These are phyloP conservation scores for Ganoderma sinense DNA, from an alignment of 1,284 basidiomycete species.

Conservation along the genomic window DNA sequence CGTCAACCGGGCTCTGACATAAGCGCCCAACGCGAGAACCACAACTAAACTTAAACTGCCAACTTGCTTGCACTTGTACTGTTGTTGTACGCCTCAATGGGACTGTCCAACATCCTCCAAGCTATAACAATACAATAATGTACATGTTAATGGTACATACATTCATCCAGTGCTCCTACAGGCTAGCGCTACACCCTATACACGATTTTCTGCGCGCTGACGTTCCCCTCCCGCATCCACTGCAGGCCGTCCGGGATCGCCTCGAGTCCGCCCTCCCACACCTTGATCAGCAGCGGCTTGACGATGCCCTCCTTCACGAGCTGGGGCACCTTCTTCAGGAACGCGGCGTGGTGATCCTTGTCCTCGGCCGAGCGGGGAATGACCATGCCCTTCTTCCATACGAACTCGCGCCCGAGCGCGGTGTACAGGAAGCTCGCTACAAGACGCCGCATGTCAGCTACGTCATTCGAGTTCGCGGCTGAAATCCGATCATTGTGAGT, in stretches of 20 bases:
- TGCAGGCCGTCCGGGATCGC: slow-evolving; percentile 35
- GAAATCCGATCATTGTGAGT: background rate
- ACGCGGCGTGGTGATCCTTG: slow-evolving; percentile 30
- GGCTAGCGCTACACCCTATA: slow-evolving; percentile 20
- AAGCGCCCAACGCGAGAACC: no score
- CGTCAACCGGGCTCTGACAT: no score
- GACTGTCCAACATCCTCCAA: background rate
- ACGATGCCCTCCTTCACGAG: slow-evolving; percentile 31
- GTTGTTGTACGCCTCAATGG: no score
- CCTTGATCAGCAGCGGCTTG: slow-evolving; percentile 32
- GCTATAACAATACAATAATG: background rate
- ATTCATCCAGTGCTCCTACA: background rate
- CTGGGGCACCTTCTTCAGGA: slow-evolving; percentile 35
- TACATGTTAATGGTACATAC: background rate
- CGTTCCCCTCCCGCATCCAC: slow-evolving; percentile 36
- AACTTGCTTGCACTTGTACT: no score
- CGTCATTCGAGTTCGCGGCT: background rate
- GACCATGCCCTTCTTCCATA: slow-evolving; percentile 5
- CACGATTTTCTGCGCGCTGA: slow-evolving; percentile 39
- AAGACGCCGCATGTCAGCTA: background rate
- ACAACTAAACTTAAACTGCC: no score
- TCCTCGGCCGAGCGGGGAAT: slow-evolving; percentile 28
- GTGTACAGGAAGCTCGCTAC: slow-evolving; percentile 36
- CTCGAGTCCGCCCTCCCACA: slow-evolving; percentile 34
- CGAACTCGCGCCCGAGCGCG: slow-evolving; percentile 30